These are phyloP conservation scores for Maudiozyma serrabonitensis DNA, from an alignment of 805 yeast genomes.

Conservation along the genomic window DNA sequence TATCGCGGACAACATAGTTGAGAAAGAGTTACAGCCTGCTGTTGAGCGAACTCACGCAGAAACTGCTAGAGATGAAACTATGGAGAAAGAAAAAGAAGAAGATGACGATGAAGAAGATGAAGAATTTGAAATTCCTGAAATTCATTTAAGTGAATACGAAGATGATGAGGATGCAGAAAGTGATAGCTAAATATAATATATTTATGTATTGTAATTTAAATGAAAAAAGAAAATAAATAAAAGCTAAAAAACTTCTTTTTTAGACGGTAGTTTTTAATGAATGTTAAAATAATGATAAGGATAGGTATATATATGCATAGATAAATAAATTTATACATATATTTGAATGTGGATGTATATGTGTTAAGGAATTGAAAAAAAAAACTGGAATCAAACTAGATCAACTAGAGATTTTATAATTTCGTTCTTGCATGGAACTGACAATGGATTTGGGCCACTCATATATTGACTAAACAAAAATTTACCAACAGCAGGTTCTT, in stretches of 20 bases:
- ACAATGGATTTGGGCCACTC: constrained; percentile 39
- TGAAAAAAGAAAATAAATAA: neutral
- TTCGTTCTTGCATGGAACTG: constrained; percentile 21
- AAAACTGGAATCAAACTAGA: constrained; percentile 5
- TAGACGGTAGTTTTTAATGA: neutral
- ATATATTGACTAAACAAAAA: constrained; percentile 69
- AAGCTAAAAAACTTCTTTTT: neutral
- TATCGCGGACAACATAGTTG: constrained; percentile 6
- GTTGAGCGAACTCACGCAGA: constrained; percentile 2
- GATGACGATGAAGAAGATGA: constrained; percentile 16
- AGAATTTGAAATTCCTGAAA: constrained; percentile 27
- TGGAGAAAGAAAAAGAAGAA: constrained; percentile 5
- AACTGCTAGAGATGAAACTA: constrained; percentile 4
- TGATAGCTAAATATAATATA: neutral
- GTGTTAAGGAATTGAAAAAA: neutral
- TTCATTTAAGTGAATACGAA: constrained; percentile 13
- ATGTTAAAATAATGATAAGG: too few species aligned
- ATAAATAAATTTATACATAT: neutral
- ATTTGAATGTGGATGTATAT: neutral
- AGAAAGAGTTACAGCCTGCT: constrained; percentile 1
- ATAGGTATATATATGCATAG: neutral
- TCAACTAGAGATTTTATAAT: constrained; percentile 15
- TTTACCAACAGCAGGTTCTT: constrained; percentile 52
- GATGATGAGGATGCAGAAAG: constrained; percentile 10
- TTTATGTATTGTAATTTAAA: neutral